These are phyloP conservation scores for Fusarium heterosporum DNA, from an alignment of 2,329 filamentous ascomycete genomes.

Conservation along the genomic window DNA sequence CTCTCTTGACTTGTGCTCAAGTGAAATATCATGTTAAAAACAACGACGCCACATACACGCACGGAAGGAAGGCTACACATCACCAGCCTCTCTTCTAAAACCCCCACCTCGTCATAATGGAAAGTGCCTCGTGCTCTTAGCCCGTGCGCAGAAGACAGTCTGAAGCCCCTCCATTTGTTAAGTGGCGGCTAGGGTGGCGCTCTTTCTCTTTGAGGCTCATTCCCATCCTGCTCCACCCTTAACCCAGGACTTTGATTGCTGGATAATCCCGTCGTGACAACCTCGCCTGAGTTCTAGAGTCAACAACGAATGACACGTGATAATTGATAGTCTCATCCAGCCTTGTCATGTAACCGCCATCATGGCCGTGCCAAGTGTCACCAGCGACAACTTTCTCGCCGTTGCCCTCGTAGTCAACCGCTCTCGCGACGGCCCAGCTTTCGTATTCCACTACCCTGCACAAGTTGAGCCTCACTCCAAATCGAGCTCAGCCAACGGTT, in stretches of 20 bases:
- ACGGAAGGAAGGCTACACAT: neutral
- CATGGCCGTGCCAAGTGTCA: conserved; percentile 62
- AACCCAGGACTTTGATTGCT: conserved; percentile 27
- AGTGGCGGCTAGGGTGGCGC: conserved; percentile 23
- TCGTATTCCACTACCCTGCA: conserved; percentile 92
- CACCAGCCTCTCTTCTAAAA: conserved; percentile 4
- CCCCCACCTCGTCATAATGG: conserved; percentile 18
- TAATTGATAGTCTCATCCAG: conserved; percentile 1
- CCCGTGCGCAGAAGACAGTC: neutral
- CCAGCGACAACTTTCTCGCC: conserved; percentile 70
- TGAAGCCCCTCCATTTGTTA: neutral
- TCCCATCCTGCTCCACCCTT: conserved; percentile 19
- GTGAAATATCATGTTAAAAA: neutral
- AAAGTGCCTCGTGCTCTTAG: neutral
- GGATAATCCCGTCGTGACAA: conserved; percentile 19
- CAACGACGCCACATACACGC: neutral
- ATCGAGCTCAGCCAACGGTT: conserved; percentile 48
- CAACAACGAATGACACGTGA: conserved; percentile 11
- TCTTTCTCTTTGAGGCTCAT: conserved; percentile 30
- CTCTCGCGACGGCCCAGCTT: conserved; percentile 80
- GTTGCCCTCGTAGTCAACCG: conserved; percentile 80
- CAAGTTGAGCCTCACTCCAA: conserved; percentile 56
- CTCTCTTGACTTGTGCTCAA: neutral
- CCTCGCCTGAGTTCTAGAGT: conserved; percentile 14
- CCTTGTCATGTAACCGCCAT: conserved; percentile 41